These are phyloP conservation scores for Chrysanthemum makinoi DNA, from an alignment of 129 eudicot species.

Conservation along the genomic window DNA sequence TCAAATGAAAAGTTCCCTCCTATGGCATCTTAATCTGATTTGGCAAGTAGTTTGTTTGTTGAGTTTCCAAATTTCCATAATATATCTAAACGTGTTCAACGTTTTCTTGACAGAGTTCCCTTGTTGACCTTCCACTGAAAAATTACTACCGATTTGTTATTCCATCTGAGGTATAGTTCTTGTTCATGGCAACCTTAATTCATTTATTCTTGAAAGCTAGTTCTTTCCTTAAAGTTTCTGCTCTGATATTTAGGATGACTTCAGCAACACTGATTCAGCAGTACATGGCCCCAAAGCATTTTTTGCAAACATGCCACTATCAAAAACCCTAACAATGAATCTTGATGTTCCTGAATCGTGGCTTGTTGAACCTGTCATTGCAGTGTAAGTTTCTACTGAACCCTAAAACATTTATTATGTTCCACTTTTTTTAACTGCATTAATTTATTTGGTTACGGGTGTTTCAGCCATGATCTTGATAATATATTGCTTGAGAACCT, in stretches of 20 bases:
- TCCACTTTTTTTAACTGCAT: slow-evolving; percentile 12
- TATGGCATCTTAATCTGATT: neutral
- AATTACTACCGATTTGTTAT: slow-evolving; percentile 93
- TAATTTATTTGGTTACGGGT: slow-evolving; percentile 10
- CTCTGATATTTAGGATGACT: slow-evolving; percentile 66
- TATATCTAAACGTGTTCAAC: neutral
- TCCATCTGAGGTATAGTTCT: slow-evolving; percentile 67
- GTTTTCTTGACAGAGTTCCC: slow-evolving; percentile 76
- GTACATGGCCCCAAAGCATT: slow-evolving; percentile 96
- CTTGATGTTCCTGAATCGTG: slow-evolving; percentile 99
- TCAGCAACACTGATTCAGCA: slow-evolving; percentile 66
- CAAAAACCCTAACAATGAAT: slow-evolving; percentile 97
- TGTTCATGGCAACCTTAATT: slow-evolving; percentile 5
- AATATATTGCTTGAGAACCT: slow-evolving; percentile 97
- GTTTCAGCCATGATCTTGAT: slow-evolving; percentile 89
- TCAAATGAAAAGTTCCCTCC: neutral
- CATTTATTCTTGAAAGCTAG: neutral
- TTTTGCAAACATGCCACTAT: slow-evolving; percentile 96
- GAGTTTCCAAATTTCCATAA: slow-evolving; percentile 4
- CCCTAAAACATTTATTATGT: neutral
- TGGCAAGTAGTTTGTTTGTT: slow-evolving; percentile 8
- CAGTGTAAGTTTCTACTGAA: slow-evolving; percentile 55
- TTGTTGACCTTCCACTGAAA: slow-evolving; percentile 94
- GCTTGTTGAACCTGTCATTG: slow-evolving; percentile 95
- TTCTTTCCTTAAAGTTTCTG: slow-evolving; percentile 12